Evolutionary conservation across 768 basidiomycete species (phyloP), one percentile per base, ranked within the genome.

Genomic region (Termitomyces sp.): DNA sequence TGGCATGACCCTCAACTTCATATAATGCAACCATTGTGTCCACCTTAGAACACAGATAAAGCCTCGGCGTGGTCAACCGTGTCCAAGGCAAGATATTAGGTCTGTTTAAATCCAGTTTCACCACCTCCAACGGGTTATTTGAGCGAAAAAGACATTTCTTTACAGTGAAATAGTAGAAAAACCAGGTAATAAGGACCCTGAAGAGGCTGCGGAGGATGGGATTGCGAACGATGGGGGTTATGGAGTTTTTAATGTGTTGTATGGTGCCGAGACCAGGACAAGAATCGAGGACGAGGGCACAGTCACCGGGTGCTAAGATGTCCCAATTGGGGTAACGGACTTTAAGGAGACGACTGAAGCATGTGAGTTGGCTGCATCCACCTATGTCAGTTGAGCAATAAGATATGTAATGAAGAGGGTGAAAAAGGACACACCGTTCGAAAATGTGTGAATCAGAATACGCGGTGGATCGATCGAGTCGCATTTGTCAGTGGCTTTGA

Each of bases 401-500:
- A 30, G 32, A 6, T 48, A 12, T 46, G 22, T 10, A 56, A 24
- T 49, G 43, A 26, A 43, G 50, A 53, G 18, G 26, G 61, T 65
- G 42, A 56, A 77, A 43, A 52, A 52, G 18, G 28, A 61, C 64
- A 44, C 56, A 77, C 79, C 80, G 42, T 81, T 80, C 0, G 80
- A 81, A 58, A 82, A 82, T 12, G 69, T 63, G 48, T 82, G 80
- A 0, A 77, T 68, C 14, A 82, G 66, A 18, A 81, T 66, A 18
- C 75, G 69, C 33, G 72, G 69, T 38, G 72, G 73, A 44, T 54
- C 47, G 26, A 43, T 50, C 40, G n/a, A n/a, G n/a, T 50, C 13
- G 32, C 14, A 12, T 36, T 36, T 16, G 22, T 8, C 45, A 7
- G 28, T 24, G 13, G 28, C 46, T 33, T 40, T 50, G 26, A 12